Evolutionary conservation across 1,139 yeast genomes (phyloP), one percentile per base, ranked within the genome.

Genomic region (Yamadazyma dendronema): DNA sequence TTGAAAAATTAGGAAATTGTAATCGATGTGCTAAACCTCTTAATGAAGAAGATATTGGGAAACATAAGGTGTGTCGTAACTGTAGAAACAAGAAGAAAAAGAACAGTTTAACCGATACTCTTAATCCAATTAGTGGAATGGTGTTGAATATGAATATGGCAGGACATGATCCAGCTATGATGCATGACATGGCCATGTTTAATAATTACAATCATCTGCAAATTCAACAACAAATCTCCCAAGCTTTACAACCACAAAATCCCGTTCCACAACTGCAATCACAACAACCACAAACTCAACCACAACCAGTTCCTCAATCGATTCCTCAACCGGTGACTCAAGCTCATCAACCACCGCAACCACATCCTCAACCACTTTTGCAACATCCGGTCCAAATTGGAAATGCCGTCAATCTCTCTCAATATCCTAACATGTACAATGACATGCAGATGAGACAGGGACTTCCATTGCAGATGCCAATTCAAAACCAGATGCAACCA

Each of bases 1-100:
- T 79, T 41, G 85, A 79, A 49, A 70, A 69, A 43, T 60, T 69
- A 53, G 84, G 84, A 4, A 70, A 74, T 39, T 80, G 86, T 52
- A 79, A 79, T 50, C 64, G 85, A 32, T 80, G 86, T 57, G 80
- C 83, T 6, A 65, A 65, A 43, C 62, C 67, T 0, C 57, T 79
- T 44, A 63, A 57, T 22, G 61, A 66, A 3, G 64, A 56, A 6
- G 79, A 73, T 38, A 64, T 69, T 34, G 75, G 74, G 23, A 69
- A 66, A 32, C 80, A 75, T 48, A 80, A 80, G 54, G 81, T 78
- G 17, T 80, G 86, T 50, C 41, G 54, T 10, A 56, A 50, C 28
- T 80, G 86, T 49, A 64, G 85, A 38, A 61, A 66, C 30, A 67
- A 77, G 43, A 78, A 79, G 63, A 78, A 70, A 58, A 68, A 67